Conservation (phyloP, 2,329 filamentous ascomycete genomes). For the Dryadomyces quercus-mongolicae region DNA sequence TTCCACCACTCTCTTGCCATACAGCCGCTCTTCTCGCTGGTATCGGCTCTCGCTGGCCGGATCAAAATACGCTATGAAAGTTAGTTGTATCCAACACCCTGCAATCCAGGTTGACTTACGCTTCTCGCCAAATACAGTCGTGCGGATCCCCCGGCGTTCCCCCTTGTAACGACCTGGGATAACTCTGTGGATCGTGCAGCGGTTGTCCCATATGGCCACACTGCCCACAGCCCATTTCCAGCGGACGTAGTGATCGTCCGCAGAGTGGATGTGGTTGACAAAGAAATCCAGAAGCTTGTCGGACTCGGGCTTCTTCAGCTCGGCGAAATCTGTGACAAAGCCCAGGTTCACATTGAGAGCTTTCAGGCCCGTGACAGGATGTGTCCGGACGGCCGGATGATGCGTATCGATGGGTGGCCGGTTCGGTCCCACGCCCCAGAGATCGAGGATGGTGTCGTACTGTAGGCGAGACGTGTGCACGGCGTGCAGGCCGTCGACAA, state of each 20-base stretch:
- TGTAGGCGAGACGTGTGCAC: constrained; percentile 32
- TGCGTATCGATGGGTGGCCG: constrained; percentile 33
- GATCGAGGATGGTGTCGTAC: constrained; percentile 33
- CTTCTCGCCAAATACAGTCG: constrained; percentile 31
- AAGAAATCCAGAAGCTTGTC: constrained; percentile 35
- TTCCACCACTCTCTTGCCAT: neutral
- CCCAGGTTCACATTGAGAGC: constrained; percentile 32
- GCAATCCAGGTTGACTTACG: constrained; percentile 17
- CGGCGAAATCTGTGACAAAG: constrained; percentile 34
- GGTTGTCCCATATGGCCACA: constrained; percentile 39
- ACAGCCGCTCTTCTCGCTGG: constrained; percentile 15
- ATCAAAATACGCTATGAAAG: constrained; percentile 19
- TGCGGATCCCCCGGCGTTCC: constrained; percentile 24
- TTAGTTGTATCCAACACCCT: neutral
- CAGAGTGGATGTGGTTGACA: constrained; percentile 31
- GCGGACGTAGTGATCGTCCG: constrained; percentile 35
- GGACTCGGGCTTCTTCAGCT: constrained; percentile 35
- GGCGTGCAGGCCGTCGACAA: constrained; percentile 30
- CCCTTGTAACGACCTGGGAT: constrained; percentile 28
- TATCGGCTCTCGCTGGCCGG: constrained; percentile 19
- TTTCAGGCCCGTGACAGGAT: constrained; percentile 34
- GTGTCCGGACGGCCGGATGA: constrained; percentile 34
- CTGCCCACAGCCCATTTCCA: constrained; percentile 37
- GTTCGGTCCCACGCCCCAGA: constrained; percentile 28
- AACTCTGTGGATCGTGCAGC: constrained; percentile 27